Conservation (phyloP, 2,329 filamentous ascomycete genomes). For the Stachybotrys elegans region DNA sequence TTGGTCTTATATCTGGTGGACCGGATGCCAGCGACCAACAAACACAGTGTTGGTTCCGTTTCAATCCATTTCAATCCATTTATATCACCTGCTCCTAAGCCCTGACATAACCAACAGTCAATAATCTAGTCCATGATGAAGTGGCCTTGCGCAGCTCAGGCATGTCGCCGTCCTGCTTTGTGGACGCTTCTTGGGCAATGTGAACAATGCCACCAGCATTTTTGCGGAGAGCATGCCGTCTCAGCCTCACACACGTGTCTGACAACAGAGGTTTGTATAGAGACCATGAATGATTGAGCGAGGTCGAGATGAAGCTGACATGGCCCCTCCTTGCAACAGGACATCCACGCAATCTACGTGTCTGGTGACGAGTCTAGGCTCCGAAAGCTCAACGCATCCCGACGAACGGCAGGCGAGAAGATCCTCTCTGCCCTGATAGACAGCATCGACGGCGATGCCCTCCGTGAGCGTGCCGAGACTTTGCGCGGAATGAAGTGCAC, state of each 20-base stretch:
- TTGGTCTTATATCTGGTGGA: background rate
- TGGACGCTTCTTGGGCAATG: slow-evolving; percentile 10
- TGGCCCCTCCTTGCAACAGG: slow-evolving; percentile 7
- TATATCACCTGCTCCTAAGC: slow-evolving; percentile 1
- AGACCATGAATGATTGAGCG: slow-evolving; percentile 8
- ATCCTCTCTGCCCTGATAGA: slow-evolving; percentile 11
- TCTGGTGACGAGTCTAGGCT: slow-evolving; percentile 8
- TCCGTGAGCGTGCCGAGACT: slow-evolving; percentile 10
- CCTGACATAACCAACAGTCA: slow-evolving; percentile 1
- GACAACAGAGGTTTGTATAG: slow-evolving; percentile 9
- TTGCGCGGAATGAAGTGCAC: slow-evolving; percentile 10
- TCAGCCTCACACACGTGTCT: slow-evolving; percentile 10
- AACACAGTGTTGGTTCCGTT: background rate
- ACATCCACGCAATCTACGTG: slow-evolving; percentile 8
- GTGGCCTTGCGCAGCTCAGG: slow-evolving; percentile 8
- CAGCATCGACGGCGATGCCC: slow-evolving; percentile 10
- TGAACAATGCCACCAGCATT: slow-evolving; percentile 10
- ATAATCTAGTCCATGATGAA: background rate
- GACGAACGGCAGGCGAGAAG: slow-evolving; percentile 11
- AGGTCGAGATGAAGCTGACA: slow-evolving; percentile 7
- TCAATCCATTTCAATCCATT: slow-evolving; percentile 1
- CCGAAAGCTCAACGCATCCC: slow-evolving; percentile 10
- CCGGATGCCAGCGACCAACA: background rate
- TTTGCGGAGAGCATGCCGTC: slow-evolving; percentile 10
- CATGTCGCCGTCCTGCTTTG: slow-evolving; percentile 9